Conservation (phyloP, 2,329 filamentous ascomycete species). For the Colletotrichum siamense region DNA sequence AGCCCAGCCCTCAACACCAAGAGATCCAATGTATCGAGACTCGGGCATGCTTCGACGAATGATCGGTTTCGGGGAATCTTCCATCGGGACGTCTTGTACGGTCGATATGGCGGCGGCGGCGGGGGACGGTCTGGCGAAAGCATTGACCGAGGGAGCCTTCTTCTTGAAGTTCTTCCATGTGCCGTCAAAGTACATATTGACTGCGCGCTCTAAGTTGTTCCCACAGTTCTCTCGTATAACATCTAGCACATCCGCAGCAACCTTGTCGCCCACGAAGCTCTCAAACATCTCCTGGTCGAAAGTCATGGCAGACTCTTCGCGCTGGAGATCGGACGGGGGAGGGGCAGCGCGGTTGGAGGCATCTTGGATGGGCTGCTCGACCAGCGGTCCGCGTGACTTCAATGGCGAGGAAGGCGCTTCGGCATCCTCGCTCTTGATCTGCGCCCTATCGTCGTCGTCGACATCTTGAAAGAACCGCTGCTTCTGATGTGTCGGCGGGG, state of each 20-base stretch:
- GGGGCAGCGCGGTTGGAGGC: constrained; percentile 18
- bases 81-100: not conserved
- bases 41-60: constrained; percentile 37
- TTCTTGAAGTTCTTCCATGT: constrained; percentile 63
- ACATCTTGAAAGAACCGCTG: constrained; percentile 42
- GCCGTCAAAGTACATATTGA: constrained; percentile 75
- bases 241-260: constrained; percentile 52
- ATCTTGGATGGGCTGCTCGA: constrained; percentile 25
- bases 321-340: constrained; percentile 12
- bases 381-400: constrained; percentile 22
- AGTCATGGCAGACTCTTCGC: constrained; percentile 33
- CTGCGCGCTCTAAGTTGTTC: constrained; percentile 64
- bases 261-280: constrained; percentile 62
- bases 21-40: constrained; percentile 82
- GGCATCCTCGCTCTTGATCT: constrained; percentile 22
- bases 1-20: constrained; percentile 91
- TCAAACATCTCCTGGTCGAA: constrained; percentile 67
- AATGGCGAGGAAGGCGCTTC: constrained; percentile 13
- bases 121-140: not conserved
- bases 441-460: constrained; percentile 34
- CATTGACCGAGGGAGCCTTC: constrained; percentile 20
- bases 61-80: constrained; percentile 3
- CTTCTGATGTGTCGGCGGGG: constrained; percentile 26
- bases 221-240: constrained; percentile 60
- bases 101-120: not conserved